A percentile compares a stretch with the other conserved stretches of the same genome.
phyloP scores from a whole-genome alignment of 345 rosid genomes.

The Crucihimalaya himalaica region DNA sequence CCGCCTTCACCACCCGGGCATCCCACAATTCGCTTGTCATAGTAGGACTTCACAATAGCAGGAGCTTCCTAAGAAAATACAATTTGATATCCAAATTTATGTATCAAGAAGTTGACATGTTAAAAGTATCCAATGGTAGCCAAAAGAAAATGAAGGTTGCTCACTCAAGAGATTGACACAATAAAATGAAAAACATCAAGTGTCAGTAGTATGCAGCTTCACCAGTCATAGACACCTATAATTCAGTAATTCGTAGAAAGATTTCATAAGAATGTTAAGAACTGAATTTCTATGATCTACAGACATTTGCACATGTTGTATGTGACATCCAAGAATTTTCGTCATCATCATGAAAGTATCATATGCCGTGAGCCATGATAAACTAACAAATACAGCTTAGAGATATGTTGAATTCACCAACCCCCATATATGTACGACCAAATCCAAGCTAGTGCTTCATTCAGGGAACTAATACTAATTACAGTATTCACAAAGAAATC shows the following conservation, averaged over 20 bases:
- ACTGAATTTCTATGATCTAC: neutral
- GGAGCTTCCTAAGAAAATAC: conserved; percentile 48
- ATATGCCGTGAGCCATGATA: neutral
- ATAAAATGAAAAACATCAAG: neutral
- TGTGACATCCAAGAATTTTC: neutral
- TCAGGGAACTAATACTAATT: neutral
- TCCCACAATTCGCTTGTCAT: conserved; percentile 64
- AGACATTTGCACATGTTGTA: neutral
- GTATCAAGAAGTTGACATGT: neutral
- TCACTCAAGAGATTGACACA: neutral
- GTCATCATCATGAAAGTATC: neutral
- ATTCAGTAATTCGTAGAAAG: neutral
- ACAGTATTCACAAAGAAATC: neutral
- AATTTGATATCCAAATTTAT: neutral
- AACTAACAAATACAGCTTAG: neutral
- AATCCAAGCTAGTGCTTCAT: neutral
- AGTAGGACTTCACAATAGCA: conserved; percentile 54
- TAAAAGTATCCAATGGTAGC: neutral
- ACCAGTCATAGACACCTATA: neutral
- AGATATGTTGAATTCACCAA: neutral
- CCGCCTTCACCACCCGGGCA: conserved; percentile 75
- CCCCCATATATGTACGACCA: neutral
- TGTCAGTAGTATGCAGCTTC: neutral
- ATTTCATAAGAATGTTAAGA: neutral
- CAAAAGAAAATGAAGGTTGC: neutral